These are phyloP conservation scores for Pyricularia pennisetigena DNA, from an alignment of 2,329 filamentous ascomycete species.

Conservation along the genomic window DNA sequence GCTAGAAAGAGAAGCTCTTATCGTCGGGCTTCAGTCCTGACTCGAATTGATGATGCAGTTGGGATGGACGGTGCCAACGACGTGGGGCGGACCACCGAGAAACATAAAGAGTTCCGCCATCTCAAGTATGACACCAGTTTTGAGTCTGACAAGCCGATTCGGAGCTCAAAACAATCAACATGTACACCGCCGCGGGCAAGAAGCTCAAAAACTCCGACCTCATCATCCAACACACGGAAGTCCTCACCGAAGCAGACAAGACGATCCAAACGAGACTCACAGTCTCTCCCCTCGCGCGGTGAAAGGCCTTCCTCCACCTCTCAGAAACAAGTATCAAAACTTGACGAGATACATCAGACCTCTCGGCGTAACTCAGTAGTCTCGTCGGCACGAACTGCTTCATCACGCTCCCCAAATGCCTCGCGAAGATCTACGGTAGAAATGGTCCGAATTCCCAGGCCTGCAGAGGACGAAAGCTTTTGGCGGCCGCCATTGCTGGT, in stretches of 20 bases:
- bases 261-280: not conserved
- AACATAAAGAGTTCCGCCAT: not conserved
- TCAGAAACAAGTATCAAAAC: not conserved
- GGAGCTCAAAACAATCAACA: not conserved
- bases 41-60: not conserved
- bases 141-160: not conserved
- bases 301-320: not conserved
- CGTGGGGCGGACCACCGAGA: not conserved
- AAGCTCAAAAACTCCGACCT: not conserved
- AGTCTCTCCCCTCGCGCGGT: not conserved
- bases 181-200: not conserved
- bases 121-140: not conserved
- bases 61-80: not conserved
- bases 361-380: not conserved
- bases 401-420: not conserved
- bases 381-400: not conserved
- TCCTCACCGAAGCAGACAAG: not conserved
- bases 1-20: not conserved
- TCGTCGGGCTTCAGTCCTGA: not conserved
- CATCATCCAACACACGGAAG: not conserved
- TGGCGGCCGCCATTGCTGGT: constrained; percentile 4
- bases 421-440: not conserved
- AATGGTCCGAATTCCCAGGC: constrained; percentile 2
- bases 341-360: not conserved
- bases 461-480: constrained; percentile 4